Evolutionary conservation across 1,284 basidiomycete species (phyloP), one percentile per base, ranked within the genome.

Genomic region (Rugosomyces carneus): DNA sequence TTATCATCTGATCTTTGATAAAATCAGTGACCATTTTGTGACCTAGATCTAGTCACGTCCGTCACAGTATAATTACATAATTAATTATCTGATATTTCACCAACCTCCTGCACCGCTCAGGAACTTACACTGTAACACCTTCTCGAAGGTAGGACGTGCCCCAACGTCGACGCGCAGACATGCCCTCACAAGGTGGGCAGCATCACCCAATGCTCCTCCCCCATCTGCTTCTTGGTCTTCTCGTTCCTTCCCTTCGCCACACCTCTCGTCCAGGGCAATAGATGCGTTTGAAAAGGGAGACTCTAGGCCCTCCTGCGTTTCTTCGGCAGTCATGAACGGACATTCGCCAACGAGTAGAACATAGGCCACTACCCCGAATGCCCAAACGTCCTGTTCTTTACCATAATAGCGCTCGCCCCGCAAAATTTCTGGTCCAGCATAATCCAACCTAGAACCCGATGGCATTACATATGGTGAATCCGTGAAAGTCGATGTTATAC

Each of bases 311-410:
- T 81, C 81, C 57, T 89, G 86, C 0, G 90, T 88, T 63, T 93
- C 90, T 35, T 80, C 82, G 1, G 87, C 84, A 3, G 86, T 89
- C 64, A 86, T 81, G 69, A 96, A 96, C 0, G 94, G 93, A 57
- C 92, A 96, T 69, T 97, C 93, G 16, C 95, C 95, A 19, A 93
- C 88, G 11, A 99, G 77, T 47, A 99, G 79, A 45, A 99, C 96
- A 63, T 94, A 99, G 9, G 86, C 91, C 13, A 99, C 91, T 9
- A 98, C 93, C n/a, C 95, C 95, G 48, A 96, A 88, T 0, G 95
- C 95, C 95, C 95, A 99, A 0, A 99, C 85, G 57, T 99, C 95
- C 67, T 98, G 94, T 61, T 95, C 93, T 64, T 94, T 95, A 35
- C 95, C 95, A 45, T 86, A 77, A 63, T 99, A 99, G 50, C 90